Conservation (phyloP, 1,284 basidiomycete species). For the Moniliophthora roreri region DNA sequence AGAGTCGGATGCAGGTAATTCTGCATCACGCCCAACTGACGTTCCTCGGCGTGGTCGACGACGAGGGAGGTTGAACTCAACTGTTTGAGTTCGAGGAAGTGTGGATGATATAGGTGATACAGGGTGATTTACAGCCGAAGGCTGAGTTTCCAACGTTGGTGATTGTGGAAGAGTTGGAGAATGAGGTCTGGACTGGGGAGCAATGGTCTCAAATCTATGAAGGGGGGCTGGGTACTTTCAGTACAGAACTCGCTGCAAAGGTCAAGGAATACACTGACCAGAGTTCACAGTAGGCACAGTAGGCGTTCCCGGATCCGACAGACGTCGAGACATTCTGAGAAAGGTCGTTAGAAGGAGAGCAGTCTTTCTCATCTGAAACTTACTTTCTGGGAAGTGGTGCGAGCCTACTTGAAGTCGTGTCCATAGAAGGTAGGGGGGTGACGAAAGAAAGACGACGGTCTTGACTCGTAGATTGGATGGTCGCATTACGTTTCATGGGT, state of each 20-base stretch:
- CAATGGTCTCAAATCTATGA: constrained; percentile 34
- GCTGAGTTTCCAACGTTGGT: not conserved
- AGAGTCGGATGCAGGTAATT: constrained; percentile 8
- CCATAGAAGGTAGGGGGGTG: constrained; percentile 10
- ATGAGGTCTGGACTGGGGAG: constrained; percentile 12
- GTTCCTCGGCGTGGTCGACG: constrained; percentile 13
- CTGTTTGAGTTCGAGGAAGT: constrained; percentile 51
- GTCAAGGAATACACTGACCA: constrained; percentile 20
- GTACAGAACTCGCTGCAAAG: constrained; percentile 6
- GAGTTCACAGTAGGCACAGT: constrained; percentile 10
- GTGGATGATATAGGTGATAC: constrained; percentile 5
- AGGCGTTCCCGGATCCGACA: constrained; percentile 39
- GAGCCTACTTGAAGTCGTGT: not conserved
- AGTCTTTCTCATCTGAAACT: constrained; percentile 1
- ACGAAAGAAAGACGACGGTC: constrained; percentile 22
- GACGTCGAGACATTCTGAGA: constrained; percentile 24
- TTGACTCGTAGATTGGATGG: constrained; percentile 12
- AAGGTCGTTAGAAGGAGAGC: not conserved
- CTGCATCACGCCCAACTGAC: not conserved
- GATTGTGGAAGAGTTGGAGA: constrained; percentile 11
- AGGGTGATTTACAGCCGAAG: too few relatives aligned
- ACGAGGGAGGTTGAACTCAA: constrained; percentile 48
- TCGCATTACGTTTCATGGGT: constrained; percentile 21
- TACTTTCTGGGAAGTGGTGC: not conserved
- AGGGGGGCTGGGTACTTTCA: constrained; percentile 22